Base-by-base conservation (phyloP, 2,329 filamentous ascomycete species). In the Reticulascus tulasneorum region DNA sequence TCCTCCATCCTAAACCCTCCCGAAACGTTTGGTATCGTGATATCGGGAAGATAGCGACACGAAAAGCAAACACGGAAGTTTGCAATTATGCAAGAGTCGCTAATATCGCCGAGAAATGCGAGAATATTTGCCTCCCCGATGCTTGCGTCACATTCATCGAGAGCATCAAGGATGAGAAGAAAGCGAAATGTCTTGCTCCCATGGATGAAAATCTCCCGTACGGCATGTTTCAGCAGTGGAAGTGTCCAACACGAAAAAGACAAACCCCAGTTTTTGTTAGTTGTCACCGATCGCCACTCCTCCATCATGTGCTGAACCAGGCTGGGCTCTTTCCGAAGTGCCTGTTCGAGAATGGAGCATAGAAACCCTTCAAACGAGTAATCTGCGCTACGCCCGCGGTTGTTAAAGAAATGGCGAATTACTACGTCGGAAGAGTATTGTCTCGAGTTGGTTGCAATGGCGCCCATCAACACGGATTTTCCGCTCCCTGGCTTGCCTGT, bases 391-490 rank as follows among this genome's bases (percentile, higher is more conserved):
- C 8, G 21, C 8, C 38, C 38, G 16, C 38, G 28, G 4, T 10
- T 29, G 23, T 31, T 41, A 29, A 37, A 41, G 6, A 29, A 28
- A 29, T 41, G 34, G 6, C 37, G 28, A 7, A 37, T 25, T 13
- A 41, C 13, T 11, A 41, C 32, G 9, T 18, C 21, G 17, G 29
- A 18, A n/a, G 11, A 28, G 33, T 24, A 29, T 18, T 24, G 30
- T 18, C 29, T 28, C 23, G 33, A 12, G 25, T 21, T 29, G 7
- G 19, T 25, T 3, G 33, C 33, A 8, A 32, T 20, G 24, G 32
- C 38, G 28, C 32, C 35, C 33, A 41, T 37, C 4, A 41, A 30
- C 15, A 41, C 23, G 4, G 38, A 36, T 20, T 41, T 41, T 24
- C 38, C 38, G 22, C 28, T 37, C 8, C 38, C 38, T 6, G 38